phyloP scores from a whole-genome alignment of 129 eudicot genomes.

The Solidago caesia region DNA sequence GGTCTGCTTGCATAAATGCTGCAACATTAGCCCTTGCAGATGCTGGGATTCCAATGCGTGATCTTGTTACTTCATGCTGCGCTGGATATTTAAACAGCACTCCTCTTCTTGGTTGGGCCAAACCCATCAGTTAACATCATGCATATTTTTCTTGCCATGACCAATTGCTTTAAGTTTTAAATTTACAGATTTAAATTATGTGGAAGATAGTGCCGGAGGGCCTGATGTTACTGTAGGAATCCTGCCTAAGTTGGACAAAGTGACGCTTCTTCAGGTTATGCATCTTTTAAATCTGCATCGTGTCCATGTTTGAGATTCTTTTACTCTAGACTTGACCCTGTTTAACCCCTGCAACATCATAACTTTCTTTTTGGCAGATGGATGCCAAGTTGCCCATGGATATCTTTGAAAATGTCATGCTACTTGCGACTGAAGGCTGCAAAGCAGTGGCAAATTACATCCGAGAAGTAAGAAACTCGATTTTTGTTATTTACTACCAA shows the following conservation, averaged over 20 bases:
- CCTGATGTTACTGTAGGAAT: slow-evolving; percentile 94
- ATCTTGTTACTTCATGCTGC: slow-evolving; percentile 91
- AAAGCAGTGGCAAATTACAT: slow-evolving; percentile 87
- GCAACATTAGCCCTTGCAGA: slow-evolving; percentile 89
- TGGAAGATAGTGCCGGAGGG: slow-evolving; percentile 97
- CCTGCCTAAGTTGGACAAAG: slow-evolving; percentile 83
- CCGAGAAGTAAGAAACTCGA: slow-evolving; percentile 64
- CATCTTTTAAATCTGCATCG: background rate
- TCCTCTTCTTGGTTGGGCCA: slow-evolving; percentile 69
- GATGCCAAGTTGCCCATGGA: slow-evolving; percentile 88
- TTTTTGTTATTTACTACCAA: background rate
- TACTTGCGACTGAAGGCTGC: slow-evolving; percentile 89
- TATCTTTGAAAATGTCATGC: slow-evolving; percentile 81
- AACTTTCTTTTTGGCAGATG: slow-evolving; percentile 50
- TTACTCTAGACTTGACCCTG: background rate
- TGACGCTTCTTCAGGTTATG: slow-evolving; percentile 88
- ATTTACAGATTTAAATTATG: slow-evolving; percentile 74
- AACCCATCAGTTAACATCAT: background rate
- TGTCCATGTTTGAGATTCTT: too few relatives aligned
- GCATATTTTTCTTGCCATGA: background rate
- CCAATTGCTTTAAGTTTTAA: slow-evolving; percentile 7
- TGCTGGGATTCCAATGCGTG: slow-evolving; percentile 97
- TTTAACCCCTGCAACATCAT: background rate
- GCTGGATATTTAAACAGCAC: slow-evolving; percentile 84
- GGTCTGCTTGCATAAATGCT: slow-evolving; percentile 96